Evolutionary conservation across 768 basidiomycete genomes (phyloP).

Genomic region (Paxillus involutus): DNA sequence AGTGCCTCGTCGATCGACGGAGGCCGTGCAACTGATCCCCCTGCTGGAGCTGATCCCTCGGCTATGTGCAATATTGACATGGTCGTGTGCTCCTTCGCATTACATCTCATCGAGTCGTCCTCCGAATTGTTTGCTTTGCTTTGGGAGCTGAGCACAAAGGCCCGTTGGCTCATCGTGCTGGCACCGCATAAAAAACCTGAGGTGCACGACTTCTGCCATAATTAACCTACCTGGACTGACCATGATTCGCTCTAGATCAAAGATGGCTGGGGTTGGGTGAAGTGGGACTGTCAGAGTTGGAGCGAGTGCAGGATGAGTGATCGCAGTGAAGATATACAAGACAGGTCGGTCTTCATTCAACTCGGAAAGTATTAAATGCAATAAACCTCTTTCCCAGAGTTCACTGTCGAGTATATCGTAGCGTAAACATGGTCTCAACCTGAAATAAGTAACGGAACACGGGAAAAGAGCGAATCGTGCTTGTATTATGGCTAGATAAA

Average conservation of each 20-base stretch:
- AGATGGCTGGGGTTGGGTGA: constrained; percentile 64
- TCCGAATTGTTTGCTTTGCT: constrained; percentile 66
- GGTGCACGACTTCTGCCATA: constrained; percentile 34
- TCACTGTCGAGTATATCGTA: constrained; percentile 32
- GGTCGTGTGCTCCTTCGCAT: constrained; percentile 71
- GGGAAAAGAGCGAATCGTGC: constrained; percentile 5
- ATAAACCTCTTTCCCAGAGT: constrained; percentile 15
- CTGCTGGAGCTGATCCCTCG: neutral
- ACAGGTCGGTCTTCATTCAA: constrained; percentile 36
- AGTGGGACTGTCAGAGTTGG: constrained; percentile 59
- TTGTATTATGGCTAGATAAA: constrained; percentile 12
- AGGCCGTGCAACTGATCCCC: neutral
- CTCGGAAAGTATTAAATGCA: neutral
- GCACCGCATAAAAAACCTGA: constrained; percentile 80
- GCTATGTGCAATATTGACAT: constrained; percentile 45
- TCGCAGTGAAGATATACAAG: constrained; percentile 44
- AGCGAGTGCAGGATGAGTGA: constrained; percentile 39
- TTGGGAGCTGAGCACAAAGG: constrained; percentile 61
- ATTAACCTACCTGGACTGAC: neutral
- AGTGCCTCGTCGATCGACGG: constrained; percentile 10
- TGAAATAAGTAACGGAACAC: neutral
- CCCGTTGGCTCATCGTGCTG: constrained; percentile 64
- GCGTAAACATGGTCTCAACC: constrained; percentile 8
- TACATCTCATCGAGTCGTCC: constrained; percentile 63
- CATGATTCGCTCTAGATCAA: constrained; percentile 46